Evolutionary conservation across 192 early-diverging fungal species (phyloP).

Genomic region (Backusella macrospora): DNA sequence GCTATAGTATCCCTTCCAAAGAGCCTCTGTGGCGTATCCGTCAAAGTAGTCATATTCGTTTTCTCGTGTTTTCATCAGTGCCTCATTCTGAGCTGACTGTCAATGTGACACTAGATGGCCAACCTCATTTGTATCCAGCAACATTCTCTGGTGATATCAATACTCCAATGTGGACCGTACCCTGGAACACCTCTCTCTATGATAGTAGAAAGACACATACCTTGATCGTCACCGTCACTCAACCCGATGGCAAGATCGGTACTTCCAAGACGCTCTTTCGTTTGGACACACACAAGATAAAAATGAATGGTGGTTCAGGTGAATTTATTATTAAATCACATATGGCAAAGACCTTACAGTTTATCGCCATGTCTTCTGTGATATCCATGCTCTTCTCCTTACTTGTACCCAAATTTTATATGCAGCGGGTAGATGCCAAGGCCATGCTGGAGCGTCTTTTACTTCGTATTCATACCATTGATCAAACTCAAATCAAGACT

Average conservation of each 20-base stretch:
- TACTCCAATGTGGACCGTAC: constrained; percentile 72
- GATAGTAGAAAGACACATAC: constrained; percentile 67
- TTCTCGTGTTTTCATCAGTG: constrained; percentile 66
- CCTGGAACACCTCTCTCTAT: constrained; percentile 73
- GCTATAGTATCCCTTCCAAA: constrained; percentile 67
- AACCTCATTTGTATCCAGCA: constrained; percentile 44
- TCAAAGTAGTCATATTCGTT: constrained; percentile 70
- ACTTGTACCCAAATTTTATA: constrained; percentile 7
- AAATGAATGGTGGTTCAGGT: constrained; percentile 68
- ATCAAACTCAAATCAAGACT: background rate
- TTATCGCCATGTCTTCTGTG: background rate
- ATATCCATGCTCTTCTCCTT: background rate
- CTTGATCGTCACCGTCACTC: constrained; percentile 63
- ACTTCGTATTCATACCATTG: constrained; percentile 18
- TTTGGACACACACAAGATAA: constrained; percentile 60
- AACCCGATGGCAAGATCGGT: constrained; percentile 55
- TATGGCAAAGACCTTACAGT: constrained; percentile 41
- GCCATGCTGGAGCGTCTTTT: background rate
- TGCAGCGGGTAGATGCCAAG: background rate
- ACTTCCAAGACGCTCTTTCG: constrained; percentile 62
- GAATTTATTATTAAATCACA: constrained; percentile 72
- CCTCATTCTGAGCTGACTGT: constrained; percentile 44
- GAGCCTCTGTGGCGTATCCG: constrained; percentile 72
- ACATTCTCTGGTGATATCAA: constrained; percentile 41
- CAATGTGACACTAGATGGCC: constrained; percentile 56